These are phyloP conservation scores for Phytophthora crassamura DNA, from an alignment of 352 stramenopile species.

Conservation along the genomic window DNA sequence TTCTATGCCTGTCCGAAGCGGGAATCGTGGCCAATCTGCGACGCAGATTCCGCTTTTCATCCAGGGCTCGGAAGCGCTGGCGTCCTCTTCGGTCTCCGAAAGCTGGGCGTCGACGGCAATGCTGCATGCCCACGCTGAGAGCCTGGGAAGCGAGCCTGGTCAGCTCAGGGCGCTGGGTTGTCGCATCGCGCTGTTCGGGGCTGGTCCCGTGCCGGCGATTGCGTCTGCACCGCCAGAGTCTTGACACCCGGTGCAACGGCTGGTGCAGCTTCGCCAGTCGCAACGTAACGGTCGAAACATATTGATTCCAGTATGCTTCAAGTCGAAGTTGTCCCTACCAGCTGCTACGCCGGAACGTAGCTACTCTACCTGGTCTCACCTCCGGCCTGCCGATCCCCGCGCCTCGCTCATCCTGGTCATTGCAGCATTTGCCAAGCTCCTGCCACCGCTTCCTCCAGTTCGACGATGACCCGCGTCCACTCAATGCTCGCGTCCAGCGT, in stretches of 20 bases:
- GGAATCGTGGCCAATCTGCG: neutral
- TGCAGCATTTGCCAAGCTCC: conserved; percentile 28
- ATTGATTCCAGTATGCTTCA: conserved; percentile 19
- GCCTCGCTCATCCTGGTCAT: conserved; percentile 18
- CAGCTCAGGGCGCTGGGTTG: conserved; percentile 18
- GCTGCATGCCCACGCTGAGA: neutral
- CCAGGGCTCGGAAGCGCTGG: neutral
- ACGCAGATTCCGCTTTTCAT: neutral
- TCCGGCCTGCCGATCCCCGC: conserved; percentile 10
- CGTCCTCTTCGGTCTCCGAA: too few relatives aligned
- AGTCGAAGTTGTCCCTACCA: neutral
- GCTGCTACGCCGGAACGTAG: conserved; percentile 10
- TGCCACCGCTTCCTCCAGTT: neutral
- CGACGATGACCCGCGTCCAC: conserved; percentile 28
- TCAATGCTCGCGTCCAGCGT: conserved; percentile 29
- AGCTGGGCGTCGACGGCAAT: neutral
- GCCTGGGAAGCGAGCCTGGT: conserved; percentile 6
- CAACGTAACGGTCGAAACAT: conserved; percentile 8
- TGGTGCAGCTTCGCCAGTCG: conserved; percentile 17
- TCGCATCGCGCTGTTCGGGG: neutral
- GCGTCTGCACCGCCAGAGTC: neutral
- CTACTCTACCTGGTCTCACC: conserved; percentile 21
- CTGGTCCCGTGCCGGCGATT: conserved; percentile 7
- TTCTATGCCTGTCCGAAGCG: neutral
- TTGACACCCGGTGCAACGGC: neutral